These are phyloP conservation scores for Chrysoporthe austroafricana DNA, from an alignment of 2,329 filamentous ascomycete genomes.

Conservation along the genomic window DNA sequence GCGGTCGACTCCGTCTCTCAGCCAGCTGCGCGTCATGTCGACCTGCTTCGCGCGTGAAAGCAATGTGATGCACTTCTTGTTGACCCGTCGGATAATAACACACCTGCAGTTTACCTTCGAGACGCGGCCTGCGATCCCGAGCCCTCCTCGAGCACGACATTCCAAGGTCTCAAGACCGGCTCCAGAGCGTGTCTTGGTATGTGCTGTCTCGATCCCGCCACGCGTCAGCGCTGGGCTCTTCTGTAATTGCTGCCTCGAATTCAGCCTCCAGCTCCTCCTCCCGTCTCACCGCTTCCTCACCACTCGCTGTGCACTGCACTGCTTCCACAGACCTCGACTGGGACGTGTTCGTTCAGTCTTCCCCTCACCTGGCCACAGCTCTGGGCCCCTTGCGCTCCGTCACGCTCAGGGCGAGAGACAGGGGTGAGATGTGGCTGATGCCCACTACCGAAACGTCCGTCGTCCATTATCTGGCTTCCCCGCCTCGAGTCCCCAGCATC, in stretches of 20 bases:
- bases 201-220: not conserved
- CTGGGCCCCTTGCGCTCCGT: not conserved
- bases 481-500: conserved; percentile 9
- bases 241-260: not conserved
- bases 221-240: conserved; percentile 4
- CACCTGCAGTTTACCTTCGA: conserved; percentile 7
- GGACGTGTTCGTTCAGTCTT: conserved; percentile 9
- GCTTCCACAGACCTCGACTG: conserved; percentile 1
- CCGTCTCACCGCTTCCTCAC: conserved; percentile 2
- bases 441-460: conserved; percentile 20
- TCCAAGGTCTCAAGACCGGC: not conserved
- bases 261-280: conserved; percentile 13
- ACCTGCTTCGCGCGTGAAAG: not conserved
- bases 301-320: not conserved
- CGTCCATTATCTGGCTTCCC: conserved; percentile 22
- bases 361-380: not conserved
- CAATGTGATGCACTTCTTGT: conserved; percentile 3
- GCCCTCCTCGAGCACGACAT: not conserved
- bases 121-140: conserved; percentile 5
- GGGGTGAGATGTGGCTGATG: conserved; percentile 13
- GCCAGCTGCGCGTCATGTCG: not conserved
- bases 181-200: conserved; percentile 10
- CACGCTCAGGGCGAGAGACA: not conserved
- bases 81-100: conserved; percentile 14
- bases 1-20: not conserved